Evolutionary conservation across 768 basidiomycete species (phyloP).

Genomic region (Cyclocybe aegerita): DNA sequence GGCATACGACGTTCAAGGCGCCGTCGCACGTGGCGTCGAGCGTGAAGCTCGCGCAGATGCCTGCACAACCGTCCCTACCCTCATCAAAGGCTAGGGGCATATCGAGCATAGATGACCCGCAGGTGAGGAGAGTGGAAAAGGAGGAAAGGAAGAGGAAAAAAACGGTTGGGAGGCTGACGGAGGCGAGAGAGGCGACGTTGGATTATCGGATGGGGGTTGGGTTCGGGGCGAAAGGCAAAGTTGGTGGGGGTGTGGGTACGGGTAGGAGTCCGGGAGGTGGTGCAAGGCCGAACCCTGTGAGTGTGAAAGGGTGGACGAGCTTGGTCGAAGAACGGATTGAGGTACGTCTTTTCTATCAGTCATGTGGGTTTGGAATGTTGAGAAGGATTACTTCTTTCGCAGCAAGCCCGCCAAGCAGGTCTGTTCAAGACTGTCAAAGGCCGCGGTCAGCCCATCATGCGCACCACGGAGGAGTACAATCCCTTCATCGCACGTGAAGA

Average conservation of each 20-base stretch:
- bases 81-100: too few relatives aligned
- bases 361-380: too few relatives aligned
- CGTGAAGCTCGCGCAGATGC: constrained; percentile 51
- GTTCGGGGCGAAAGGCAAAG: constrained; percentile 3
- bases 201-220: constrained; percentile 72
- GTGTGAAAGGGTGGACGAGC: constrained; percentile 71
- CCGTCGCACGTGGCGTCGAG: constrained; percentile 55
- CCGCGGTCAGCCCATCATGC: constrained; percentile 42
- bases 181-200: constrained; percentile 69
- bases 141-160: constrained; percentile 52
- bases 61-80: too few relatives aligned
- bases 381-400: neutral
- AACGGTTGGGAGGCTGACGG: constrained; percentile 54
- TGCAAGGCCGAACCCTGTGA: constrained; percentile 52
- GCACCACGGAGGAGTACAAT: constrained; percentile 41
- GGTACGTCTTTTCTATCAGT: constrained; percentile 32
- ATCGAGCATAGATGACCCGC: constrained; percentile 28
- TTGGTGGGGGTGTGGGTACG: neutral
- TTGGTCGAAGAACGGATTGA: constrained; percentile 81
- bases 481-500: constrained; percentile 73
- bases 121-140: constrained; percentile 40
- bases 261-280: constrained; percentile 11
- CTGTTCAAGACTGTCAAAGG: constrained; percentile 74
- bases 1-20: constrained; percentile 66
- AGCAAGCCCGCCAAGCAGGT: constrained; percentile 70